Evolutionary conservation across 2,329 filamentous ascomycete genomes (phyloP), one percentile per base, ranked within the genome.

Genomic region (Xylariaceae sp.): DNA sequence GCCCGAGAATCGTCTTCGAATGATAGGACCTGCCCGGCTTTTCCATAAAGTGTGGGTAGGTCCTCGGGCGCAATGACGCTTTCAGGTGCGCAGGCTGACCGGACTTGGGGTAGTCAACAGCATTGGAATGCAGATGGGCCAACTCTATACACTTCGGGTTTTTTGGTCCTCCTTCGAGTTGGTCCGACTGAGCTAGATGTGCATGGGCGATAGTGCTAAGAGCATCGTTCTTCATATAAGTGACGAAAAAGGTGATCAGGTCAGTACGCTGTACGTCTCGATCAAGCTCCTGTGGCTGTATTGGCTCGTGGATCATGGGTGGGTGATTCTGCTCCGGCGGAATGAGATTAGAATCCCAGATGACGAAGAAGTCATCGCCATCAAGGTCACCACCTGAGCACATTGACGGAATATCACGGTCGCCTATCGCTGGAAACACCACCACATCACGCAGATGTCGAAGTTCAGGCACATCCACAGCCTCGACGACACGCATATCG

Each of bases 301-400:
- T 78, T 0, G 86, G 78, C 0, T 80, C 78, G 68, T 92, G 95
- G 61, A 89, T 82, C 91, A 98, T 96, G 0, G 95, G 88, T 0
- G 82, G 76, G 29, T 84, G 79, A 64, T 95, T 91, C 85, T 90
- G 63, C 0, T 58, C 56, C 3, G 46, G 29, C 2, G 91, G 91
- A 23, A 96, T 78, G 6, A 99, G 77, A 12, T 84, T 82, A 19
- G 80, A 72, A 64, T 99, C 93, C 94, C 95, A 99, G 41, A 97
- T 89, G 4, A 98, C 87, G 53, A 98, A 88, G 71, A 92, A 99
- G 70, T 99, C 95, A 67, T 99, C 95, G 0, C 95, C 95, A 69
- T 99, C 95, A 0, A 99, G 82, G 69, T 99, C 95, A 0, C 95
- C 95, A 2, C 95, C 95, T 3, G 95, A 96, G 62, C 95, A 92